A percentile compares a stretch with the other conserved stretches of the same genome.
Conservation (phyloP, 2,329 filamentous ascomycete species). For the Beauveria rudraprayagi region DNA sequence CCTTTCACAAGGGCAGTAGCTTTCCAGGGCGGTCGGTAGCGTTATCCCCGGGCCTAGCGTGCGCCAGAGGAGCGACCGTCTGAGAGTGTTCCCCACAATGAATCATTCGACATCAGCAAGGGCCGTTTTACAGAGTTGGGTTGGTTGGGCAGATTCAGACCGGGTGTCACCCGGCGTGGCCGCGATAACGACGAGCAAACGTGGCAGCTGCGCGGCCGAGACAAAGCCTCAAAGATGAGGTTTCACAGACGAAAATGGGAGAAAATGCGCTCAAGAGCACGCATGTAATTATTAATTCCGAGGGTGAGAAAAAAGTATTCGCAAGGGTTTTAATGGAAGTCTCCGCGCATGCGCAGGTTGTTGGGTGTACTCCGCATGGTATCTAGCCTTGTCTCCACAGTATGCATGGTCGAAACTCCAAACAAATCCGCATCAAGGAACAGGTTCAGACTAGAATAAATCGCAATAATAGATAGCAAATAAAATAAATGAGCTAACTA, state of each 20-base stretch:
- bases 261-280: background rate
- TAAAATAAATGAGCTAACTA: background rate
- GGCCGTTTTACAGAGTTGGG: background rate
- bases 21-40: background rate
- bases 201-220: background rate
- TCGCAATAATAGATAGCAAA: background rate
- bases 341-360: background rate
- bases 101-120: slow-evolving; percentile 6
- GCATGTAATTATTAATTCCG: background rate
- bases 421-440: background rate
- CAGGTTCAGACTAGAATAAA: background rate
- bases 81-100: slow-evolving; percentile 3
- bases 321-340: background rate
- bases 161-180: background rate
- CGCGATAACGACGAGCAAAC: background rate
- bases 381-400: background rate
- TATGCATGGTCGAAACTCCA: background rate
- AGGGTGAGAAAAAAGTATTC: background rate
- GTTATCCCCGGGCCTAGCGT: background rate
- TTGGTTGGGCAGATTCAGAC: background rate
- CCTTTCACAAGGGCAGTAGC: background rate
- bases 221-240: background rate
- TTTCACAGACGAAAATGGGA: too few relatives aligned
- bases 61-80: background rate
- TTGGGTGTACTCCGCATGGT: too few relatives aligned